Evolutionary conservation across 495 filamentous ascomycete genomes (phyloP), one percentile per base, ranked within the genome.

Genomic region (Podospora sp.): DNA sequence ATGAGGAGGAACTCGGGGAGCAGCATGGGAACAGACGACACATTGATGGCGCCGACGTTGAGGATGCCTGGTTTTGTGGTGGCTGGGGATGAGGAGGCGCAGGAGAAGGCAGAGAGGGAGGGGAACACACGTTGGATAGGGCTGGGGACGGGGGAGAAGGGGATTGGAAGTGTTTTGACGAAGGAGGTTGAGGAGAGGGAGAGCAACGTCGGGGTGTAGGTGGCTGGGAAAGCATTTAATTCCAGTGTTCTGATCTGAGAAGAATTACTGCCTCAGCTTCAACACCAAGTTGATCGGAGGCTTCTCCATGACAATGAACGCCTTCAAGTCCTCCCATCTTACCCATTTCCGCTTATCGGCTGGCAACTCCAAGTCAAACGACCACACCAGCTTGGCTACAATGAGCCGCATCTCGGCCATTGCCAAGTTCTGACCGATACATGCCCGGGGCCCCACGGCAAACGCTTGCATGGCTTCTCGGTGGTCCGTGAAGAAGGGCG

Each of bases 371-470:
- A 85, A 71, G 60, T 87, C 84, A 69, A 84, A 87, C 12, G 71
- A 77, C 72, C 78, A 88, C 4, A 85, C 61, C 53, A 87, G 66
- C 66, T 80, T 84, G 0, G 83, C 75, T 14, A 87, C 52, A 35
- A 87, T 77, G 1, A 84, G 67, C 5, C 78, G 74, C 77, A 87
- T 83, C 67, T 88, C 84, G 18, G 74, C 74, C 55, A 76, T 84
- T 21, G 85, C 85, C 35, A 86, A 66, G 62, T 84, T 81, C 66
- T 79, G 76, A 6, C 86, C 87, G 62, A 87, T 77, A 60, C 87
- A 89, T 52, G 83, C 81, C 16, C 86, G 68, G 0, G 81, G 83
- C 0, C 88, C 87, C 26, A 81, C 26, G 36, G 78, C 77, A 56
- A 89, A 90, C 1, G 86, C 81, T 53, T 85, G 80, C 53, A 84